These are phyloP conservation scores for Combretum micranthum DNA, from an alignment of 345 rosid species.

Conservation along the genomic window DNA sequence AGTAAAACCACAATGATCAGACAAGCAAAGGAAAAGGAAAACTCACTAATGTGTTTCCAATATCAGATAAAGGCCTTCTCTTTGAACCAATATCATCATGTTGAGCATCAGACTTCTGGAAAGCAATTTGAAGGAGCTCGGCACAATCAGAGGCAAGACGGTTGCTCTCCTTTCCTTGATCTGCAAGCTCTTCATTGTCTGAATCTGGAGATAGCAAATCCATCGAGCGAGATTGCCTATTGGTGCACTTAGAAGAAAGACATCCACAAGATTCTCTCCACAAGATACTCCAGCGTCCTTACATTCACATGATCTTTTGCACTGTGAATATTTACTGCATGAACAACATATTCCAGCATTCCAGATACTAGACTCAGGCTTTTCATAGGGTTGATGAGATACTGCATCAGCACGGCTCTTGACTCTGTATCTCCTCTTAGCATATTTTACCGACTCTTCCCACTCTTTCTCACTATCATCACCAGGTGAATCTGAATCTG, in stretches of 20 bases:
- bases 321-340: constrained; percentile 52
- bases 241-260: constrained; percentile 52
- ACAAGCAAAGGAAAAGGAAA: not conserved
- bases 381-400: no score
- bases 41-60: constrained; percentile 79
- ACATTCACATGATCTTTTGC: constrained; percentile 83
- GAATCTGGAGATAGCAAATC: constrained; percentile 18
- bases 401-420: constrained; percentile 17
- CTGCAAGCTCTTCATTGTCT: constrained; percentile 17
- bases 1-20: no score
- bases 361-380: constrained; percentile 1
- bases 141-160: constrained; percentile 74
- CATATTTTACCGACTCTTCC: constrained; percentile 33
- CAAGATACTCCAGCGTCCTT: constrained; percentile 56
- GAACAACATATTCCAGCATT: constrained; percentile 48
- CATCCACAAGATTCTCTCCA: constrained; percentile 69
- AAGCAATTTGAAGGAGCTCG: constrained; percentile 70
- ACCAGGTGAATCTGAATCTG: constrained; percentile 21
- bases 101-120: constrained; percentile 35
- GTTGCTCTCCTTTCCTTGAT: constrained; percentile 26
- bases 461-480: constrained; percentile 58
- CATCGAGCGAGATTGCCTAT: constrained; percentile 27
- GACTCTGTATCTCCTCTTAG: constrained; percentile 33
- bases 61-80: constrained; percentile 79
- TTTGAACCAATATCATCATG: constrained; percentile 32